Percentiles rank a stretch among this genome's conserved stretches.
phyloP scores from a whole-genome alignment of 345 rosid genomes.

The Eutrema heterophyllum region DNA sequence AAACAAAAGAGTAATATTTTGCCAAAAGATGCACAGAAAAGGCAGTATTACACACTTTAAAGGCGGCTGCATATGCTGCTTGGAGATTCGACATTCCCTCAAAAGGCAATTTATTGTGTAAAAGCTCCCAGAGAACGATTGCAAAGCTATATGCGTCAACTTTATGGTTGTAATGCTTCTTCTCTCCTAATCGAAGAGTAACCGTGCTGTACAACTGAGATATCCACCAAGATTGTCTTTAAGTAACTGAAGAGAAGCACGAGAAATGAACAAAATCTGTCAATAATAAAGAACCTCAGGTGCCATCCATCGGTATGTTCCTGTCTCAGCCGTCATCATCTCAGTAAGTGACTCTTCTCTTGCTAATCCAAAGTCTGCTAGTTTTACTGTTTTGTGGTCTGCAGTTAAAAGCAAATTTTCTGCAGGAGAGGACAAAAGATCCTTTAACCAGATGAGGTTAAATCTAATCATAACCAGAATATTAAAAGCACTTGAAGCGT shows the following conservation, averaged over 20 bases:
- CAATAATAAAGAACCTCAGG: conserved; percentile 56
- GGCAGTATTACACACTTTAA: conserved; percentile 46
- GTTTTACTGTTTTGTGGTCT: conserved; percentile 82
- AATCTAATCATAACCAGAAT: neutral
- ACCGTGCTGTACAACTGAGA: conserved; percentile 92
- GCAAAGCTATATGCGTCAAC: conserved; percentile 98
- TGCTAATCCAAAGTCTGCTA: conserved; percentile 93
- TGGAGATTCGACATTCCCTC: conserved; percentile 99
- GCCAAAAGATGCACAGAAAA: neutral
- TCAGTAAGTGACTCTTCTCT: conserved; percentile 95
- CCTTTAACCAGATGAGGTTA: neutral
- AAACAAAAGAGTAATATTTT: neutral
- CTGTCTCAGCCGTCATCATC: conserved; percentile 99
- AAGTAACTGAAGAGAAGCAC: neutral
- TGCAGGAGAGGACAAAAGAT: conserved; percentile 28
- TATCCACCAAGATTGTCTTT: conserved; percentile 4
- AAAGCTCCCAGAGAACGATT: conserved; percentile 94
- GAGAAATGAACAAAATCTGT: neutral
- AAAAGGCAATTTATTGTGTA: conserved; percentile 86
- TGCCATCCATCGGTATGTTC: conserved; percentile 98
- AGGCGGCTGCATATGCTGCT: conserved; percentile 97
- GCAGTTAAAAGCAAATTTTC: conserved; percentile 91
- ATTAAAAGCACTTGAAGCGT: conserved; percentile 15
- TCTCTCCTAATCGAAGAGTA: conserved; percentile 84
- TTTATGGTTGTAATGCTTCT: conserved; percentile 94